Base-by-base conservation (phyloP, 257 asterid species). In the Fraxinus excelsior region DNA sequence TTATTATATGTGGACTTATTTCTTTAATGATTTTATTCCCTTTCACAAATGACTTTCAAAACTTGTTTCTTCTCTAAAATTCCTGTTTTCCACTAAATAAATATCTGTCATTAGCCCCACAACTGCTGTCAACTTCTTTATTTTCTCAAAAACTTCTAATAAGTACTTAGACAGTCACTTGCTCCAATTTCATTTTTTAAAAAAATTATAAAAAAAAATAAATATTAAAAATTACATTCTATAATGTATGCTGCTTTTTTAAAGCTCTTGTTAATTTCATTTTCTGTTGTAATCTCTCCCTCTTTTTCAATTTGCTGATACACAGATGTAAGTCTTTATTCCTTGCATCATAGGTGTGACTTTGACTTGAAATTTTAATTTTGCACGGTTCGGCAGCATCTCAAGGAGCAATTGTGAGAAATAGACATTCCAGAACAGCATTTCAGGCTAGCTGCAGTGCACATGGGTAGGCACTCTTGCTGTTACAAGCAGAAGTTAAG, bases 401-500 rank as follows among this genome's bases (percentile, higher is more conserved):
- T 2, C 53, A 44, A 44, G n/a, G 53, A 44, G 53, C 53, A 14
- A 44, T 44, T 44, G 53, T 13, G 19, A 44, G 53, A 3, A 53
- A 53, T 19, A 53, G 64, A 25, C 64, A n/a, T 18, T 53, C 26
- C 5, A 53, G 64, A 44, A 44, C 78, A 76, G 72, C 80, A 79
- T 80, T 78, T 34, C 51, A 68, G 29, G 65, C 32, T 60, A 49
- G 70, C 53, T 80, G 25, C 14, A 56, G 67, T 65, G 14, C 56
- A 82, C 72, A 87, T 93, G 98, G 98, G 96, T n/a, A 86, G 98
- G 79, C 96, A 93, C 79, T 91, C 97, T 73, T 91, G 97, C 72
- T 91, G 94, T 72, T 90, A 84, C 76, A 93, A 93, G 85, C 98
- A 91, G 88, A 93, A 91, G 85, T 70, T 91, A 14, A 85, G 97